Base-by-base conservation (phyloP, 2,329 filamentous ascomycete species). In the Penicillium digitatum region DNA sequence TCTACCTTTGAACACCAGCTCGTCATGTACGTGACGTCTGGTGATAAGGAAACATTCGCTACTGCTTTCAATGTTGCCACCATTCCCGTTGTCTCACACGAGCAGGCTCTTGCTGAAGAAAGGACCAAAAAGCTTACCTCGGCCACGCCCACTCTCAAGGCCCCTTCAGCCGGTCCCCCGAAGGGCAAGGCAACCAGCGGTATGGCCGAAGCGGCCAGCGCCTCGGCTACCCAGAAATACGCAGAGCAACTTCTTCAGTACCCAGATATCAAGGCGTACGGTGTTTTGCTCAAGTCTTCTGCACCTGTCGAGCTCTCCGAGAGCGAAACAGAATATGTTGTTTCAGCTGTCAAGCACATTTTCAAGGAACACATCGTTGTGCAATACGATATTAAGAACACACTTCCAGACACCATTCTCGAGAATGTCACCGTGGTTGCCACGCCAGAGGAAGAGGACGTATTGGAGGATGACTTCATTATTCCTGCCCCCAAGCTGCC, bases 311-410 rank as follows among this genome's bases (percentile, higher is more conserved):
- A 96, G 75, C 86, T 99, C 59, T 97, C 94, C 18, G 94, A 99
- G 74, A 90, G 90, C 50, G 94, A 97, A 76, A 97, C 93, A 20
- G 94, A 99, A 75, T 99, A 99, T 67, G 91, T 96, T 48, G 94
- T 99, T 57, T 86, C 83, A 34, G 87, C 94, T 22, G 84, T 96
- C 75, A 99, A 99, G 80, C 94, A 99, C 72, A 86, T 99, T 68
- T 99, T 96, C 86, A 95, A 95, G 78, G 90, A 96, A 72, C 90
- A 97, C 70, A 81, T 99, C 69, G 93, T 99, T 32, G 79, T 99
- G 52, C 94, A 99, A 71, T 99, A 94, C 74, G 90, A 97, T 71
- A 86, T 99, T 73, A 97, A 95, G 82, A 99, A 99, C 79, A 99
- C 94, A 2, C 81, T 99, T 11, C 87, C 90, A 12, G 90, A 92